Base-by-base conservation (phyloP, 2,329 filamentous ascomycete genomes). In the Colletotrichum liaoningense region DNA sequence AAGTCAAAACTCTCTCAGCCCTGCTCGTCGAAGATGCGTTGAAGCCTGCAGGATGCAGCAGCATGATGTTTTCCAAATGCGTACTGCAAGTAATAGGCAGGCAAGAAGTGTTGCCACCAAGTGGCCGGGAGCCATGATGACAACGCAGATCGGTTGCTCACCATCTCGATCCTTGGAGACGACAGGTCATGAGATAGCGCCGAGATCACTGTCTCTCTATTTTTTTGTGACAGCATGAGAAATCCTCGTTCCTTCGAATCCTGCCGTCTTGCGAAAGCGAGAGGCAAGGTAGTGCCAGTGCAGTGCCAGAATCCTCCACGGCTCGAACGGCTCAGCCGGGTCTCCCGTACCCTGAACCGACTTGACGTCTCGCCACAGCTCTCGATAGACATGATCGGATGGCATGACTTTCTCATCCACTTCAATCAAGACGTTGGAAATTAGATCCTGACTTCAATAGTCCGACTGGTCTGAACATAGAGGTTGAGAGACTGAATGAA, bases 341-440 rank as follows among this genome's bases (percentile, higher is more conserved):
- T 26, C 42, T 19, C 52, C n/a, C 22, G 42, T 56, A 56, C 58
- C 69, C 5, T 74, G 69, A 60, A 65, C 69, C 42, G 70, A 88
- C 38, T 19, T 42, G 38, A 19, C 35, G 63, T 72, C 11, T 19
- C 64, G 16, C 75, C 55, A 42, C 22, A 57, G 72, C 7, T 26
- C 38, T 66, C 24, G 67, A 74, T 60, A 65, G 52, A 64, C 54
- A 30, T 30, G 7, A 71, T 70, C 26, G 58, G 62, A 33, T 58
- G 64, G 52, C 22, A 70, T 70, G 63, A 22, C 30, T 9, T 19
- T 49, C 19, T 49, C 8, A 11, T n/a, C 6, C 19, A 49, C 12
- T 22, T 49, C 7, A 49, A 19, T 49, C 8, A 19, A 19, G 6
- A 42, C 19, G 42, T 9, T n/a, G 8, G 42, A 49, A 0, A 8